Percentiles rank a stretch among this genome's conserved stretches.
Evolutionary conservation across 805 yeast species (phyloP).

Genomic region (Nakazawaea wickerhamii): DNA sequence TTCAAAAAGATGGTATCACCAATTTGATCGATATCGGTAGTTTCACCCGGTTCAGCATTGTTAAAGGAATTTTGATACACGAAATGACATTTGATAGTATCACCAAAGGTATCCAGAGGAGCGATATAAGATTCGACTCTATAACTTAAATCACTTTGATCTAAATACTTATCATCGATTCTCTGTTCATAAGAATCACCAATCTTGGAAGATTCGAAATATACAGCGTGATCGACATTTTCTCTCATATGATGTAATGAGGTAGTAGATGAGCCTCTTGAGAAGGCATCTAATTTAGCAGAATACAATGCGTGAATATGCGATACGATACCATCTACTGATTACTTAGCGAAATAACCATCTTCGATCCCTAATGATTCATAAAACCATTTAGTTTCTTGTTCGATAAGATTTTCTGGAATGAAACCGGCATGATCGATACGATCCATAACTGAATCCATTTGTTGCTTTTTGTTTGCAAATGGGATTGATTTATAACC

Average conservation of each 20-base stretch:
- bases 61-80: conserved; percentile 50
- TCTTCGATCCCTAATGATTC: conserved; percentile 85
- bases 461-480: conserved; percentile 75
- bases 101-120: conserved; percentile 41
- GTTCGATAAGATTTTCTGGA: conserved; percentile 80
- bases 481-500: conserved; percentile 78
- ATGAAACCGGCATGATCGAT: conserved; percentile 82
- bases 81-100: conserved; percentile 58
- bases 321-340: conserved; percentile 71
- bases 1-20: conserved; percentile 76
- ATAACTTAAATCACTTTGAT: conserved; percentile 44
- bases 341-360: conserved; percentile 82
- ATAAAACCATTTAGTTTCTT: conserved; percentile 88
- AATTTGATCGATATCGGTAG: conserved; percentile 58
- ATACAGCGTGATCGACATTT: conserved; percentile 82
- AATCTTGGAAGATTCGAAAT: conserved; percentile 67
- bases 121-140: conserved; percentile 79
- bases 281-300: conserved; percentile 86
- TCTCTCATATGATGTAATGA: conserved; percentile 77
- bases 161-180: conserved; percentile 80
- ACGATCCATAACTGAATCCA: conserved; percentile 73
- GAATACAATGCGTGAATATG: conserved; percentile 88
- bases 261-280: conserved; percentile 49
- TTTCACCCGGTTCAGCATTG: conserved; percentile 27
- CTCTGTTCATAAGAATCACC: conserved; percentile 59